A percentile compares a stretch with the other conserved stretches of the same genome.
Evolutionary conservation across 306 rosid species (phyloP).

Genomic region (Quercus engelmannii): DNA sequence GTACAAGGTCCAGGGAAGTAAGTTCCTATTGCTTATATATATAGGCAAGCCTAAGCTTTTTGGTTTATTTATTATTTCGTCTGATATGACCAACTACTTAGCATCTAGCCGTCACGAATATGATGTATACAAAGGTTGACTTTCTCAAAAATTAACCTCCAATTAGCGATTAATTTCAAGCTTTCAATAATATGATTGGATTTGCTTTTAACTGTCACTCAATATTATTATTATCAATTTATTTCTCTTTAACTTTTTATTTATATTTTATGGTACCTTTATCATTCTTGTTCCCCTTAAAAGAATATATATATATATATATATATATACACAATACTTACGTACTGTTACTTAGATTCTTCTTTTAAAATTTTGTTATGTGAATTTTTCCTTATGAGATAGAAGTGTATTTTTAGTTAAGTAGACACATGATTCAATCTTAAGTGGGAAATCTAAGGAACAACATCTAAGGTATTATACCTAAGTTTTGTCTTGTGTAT

Average conservation of each 20-base stretch:
- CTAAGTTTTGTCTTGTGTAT: too few relatives aligned
- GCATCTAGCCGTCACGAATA: not conserved
- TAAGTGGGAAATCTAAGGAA: fast-evolving
- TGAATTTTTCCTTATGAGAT: fast-evolving
- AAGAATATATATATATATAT: too few relatives aligned
- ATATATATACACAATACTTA: too few relatives aligned
- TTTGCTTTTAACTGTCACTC: too few relatives aligned
- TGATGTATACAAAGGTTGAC: not conserved
- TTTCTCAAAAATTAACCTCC: not conserved
- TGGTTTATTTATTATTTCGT: not conserved
- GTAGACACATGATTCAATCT: fast-evolving
- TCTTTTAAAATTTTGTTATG: fast-evolving
- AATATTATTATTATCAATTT: too few relatives aligned
- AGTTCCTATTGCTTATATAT: not conserved
- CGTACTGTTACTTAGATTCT: fast-evolving
- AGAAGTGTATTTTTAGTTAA: too few relatives aligned
- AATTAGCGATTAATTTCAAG: too few relatives aligned
- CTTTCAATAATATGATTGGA: too few relatives aligned
- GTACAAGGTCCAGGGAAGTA: not conserved
- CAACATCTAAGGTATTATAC: fast-evolving
- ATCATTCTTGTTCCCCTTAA: not conserved
- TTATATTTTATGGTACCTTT: not conserved
- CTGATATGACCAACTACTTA: not conserved
- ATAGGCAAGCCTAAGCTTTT: not conserved
- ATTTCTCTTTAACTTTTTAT: too few relatives aligned